These are phyloP conservation scores for Aquanectria penicillioides DNA, from an alignment of 2,329 filamentous ascomycete species.

Conservation along the genomic window DNA sequence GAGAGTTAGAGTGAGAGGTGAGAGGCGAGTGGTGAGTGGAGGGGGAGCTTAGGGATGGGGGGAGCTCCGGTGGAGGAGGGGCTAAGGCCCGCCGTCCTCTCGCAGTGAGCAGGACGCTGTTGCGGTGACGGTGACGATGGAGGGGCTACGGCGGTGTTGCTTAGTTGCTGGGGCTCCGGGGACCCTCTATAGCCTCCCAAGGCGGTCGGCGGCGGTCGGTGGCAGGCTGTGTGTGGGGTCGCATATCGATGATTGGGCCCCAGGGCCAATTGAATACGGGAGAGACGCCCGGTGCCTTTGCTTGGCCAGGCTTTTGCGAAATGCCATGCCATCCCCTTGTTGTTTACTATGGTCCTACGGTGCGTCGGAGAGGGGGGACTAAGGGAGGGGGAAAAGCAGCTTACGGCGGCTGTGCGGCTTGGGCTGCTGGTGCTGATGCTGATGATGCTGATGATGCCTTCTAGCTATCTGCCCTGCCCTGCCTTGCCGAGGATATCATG, in stretches of 20 bases:
- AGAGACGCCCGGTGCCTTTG: slow-evolving; percentile 3
- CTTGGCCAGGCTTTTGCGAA: slow-evolving; percentile 3
- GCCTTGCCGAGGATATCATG: no score
- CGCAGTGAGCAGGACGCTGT: no score
- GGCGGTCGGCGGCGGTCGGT: slow-evolving; percentile 14
- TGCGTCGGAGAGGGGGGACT: no score
- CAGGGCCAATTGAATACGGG: slow-evolving; percentile 8
- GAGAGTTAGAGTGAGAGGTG: slow-evolving; percentile 25
- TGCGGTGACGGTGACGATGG: slow-evolving; percentile 46
- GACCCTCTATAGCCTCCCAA: slow-evolving; percentile 10
- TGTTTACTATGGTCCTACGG: slow-evolving; percentile 16
- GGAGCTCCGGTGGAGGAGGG: slow-evolving; percentile 34
- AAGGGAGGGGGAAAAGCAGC: neutral
- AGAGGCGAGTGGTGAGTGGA: slow-evolving; percentile 26
- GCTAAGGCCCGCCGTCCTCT: slow-evolving; percentile 22
- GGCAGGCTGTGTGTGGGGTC: slow-evolving; percentile 12
- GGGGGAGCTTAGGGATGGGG: slow-evolving; percentile 34
- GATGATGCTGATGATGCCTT: neutral
- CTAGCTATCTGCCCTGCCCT: no score
- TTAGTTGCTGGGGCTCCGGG: slow-evolving; percentile 10
- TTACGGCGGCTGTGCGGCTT: slow-evolving; percentile 1
- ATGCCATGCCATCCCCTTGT: slow-evolving; percentile 16
- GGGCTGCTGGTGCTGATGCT: neutral
- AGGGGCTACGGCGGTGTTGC: slow-evolving; percentile 44
- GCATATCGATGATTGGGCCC: slow-evolving; percentile 14